A percentile compares a stretch with the other conserved stretches of the same genome.
These are phyloP conservation scores for Cordyceps sp. DNA, from an alignment of 2,329 filamentous ascomycete species.

Conservation along the genomic window DNA sequence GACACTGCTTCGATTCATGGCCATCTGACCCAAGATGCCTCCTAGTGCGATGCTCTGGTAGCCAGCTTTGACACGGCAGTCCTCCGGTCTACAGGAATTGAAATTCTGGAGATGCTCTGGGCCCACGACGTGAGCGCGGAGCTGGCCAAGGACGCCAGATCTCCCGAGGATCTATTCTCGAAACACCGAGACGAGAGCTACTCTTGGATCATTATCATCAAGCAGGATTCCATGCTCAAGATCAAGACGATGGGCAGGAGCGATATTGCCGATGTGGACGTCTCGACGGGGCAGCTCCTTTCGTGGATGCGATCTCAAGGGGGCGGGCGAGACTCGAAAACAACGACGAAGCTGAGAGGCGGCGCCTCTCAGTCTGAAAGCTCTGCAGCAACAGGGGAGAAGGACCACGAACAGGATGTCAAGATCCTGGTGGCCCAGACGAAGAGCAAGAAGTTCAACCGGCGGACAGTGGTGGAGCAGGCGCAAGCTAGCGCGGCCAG, in stretches of 20 bases:
- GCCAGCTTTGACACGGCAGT: conserved; percentile 70
- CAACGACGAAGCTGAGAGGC: conserved; percentile 27
- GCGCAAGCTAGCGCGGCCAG: conserved; percentile 42
- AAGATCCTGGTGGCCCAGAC: conserved; percentile 72
- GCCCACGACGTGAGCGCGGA: conserved; percentile 74
- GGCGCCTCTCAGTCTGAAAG: no score
- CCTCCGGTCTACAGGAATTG: conserved; percentile 59
- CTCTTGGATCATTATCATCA: conserved; percentile 79
- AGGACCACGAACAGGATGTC: conserved; percentile 49
- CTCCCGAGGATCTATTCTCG: conserved; percentile 61
- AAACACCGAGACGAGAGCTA: conserved; percentile 64
- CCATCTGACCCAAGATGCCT: neutral
- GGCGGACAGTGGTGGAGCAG: conserved; percentile 71
- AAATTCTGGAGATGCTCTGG: conserved; percentile 68
- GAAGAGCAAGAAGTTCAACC: conserved; percentile 81
- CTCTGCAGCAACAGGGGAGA: no score
- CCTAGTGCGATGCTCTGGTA: conserved; percentile 71
- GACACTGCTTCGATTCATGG: neutral
- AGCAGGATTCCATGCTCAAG: conserved; percentile 61
- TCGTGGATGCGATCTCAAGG: conserved; percentile 68
- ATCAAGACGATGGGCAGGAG: conserved; percentile 63
- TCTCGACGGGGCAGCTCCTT: conserved; percentile 57
- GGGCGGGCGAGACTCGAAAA: conserved; percentile 55
- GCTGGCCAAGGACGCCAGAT: conserved; percentile 62
- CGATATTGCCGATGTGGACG: conserved; percentile 58